Conservation (phyloP, 371 early-diverging fungal genomes). For the Coemansia sp. region DNA sequence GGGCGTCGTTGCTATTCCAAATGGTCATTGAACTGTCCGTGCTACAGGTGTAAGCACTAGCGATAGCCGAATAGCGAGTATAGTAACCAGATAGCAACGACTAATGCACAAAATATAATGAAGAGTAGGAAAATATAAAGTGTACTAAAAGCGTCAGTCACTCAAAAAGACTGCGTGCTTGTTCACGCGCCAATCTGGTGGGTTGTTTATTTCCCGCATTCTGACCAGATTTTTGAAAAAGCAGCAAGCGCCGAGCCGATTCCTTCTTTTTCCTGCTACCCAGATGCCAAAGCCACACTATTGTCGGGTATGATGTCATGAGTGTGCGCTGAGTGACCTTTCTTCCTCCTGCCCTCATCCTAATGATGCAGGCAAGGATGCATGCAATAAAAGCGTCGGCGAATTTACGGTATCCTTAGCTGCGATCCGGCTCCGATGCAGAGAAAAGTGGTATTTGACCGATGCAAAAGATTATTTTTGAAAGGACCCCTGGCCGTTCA, state of each 20-base stretch:
- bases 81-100: background rate
- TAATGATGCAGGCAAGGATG: background rate
- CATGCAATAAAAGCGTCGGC: background rate
- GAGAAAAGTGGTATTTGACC: background rate
- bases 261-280: background rate
- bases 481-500: background rate
- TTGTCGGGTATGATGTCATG: background rate
- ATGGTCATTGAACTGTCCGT: background rate
- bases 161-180: background rate
- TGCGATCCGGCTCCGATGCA: background rate
- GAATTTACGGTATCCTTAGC: background rate
- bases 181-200: background rate
- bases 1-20: background rate
- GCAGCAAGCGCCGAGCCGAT: background rate
- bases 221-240: background rate
- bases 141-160: background rate
- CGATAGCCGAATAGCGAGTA: background rate
- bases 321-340: background rate
- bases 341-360: background rate
- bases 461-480: background rate
- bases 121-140: background rate
- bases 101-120: conserved; percentile 3
- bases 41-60: background rate
- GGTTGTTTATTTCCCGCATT: background rate
- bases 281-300: background rate